Base-by-base conservation (phyloP, 495 filamentous ascomycete species). In the Xylaria grammica region DNA sequence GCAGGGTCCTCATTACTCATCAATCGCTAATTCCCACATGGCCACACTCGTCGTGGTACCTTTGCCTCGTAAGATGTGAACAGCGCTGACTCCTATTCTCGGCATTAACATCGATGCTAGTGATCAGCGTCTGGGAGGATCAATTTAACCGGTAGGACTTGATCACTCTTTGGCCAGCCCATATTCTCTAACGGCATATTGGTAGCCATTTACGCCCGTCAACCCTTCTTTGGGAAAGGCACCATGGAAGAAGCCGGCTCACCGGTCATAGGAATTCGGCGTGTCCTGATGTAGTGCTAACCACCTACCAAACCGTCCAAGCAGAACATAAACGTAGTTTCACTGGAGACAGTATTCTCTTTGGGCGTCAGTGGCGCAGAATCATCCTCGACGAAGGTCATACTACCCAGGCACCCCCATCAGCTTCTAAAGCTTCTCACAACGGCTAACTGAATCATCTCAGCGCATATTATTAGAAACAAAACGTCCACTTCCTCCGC, bases 401-500 rank as follows among this genome's bases (percentile, higher is more conserved):
- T 9, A 2, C 36, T 4, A 40, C n/a, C n/a, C 36, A 40, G 17
- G 8, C 10, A 13, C 36, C 17, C 36, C 1, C 17, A 40, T 4
- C 17, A 9, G 10, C 17, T 6, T 40, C 17, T 40, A 1, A 9
- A 40, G 17, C 36, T 13, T 15, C 2, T 15, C 10, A 9, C 10
- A 9, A 40, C 10, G 36, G 3, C 10, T 40, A 1, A 15, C 36
- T 40, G 17, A 40, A 9, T 13, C 17, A 40, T 13, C 17, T 3
- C 10, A 40, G 36, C 36, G 3, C 36, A 40, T 40, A 40, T 13
- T 40, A 40, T 40, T 40, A 9, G 36, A 9, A 40, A 40, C 10
- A 40, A 40, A 9, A 40, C 36, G 8, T 9, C 8, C 2, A 40
- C 36, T 9, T 40, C 36, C 2, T 40, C 68, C 6, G 77, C 82